Conservation (phyloP, 352 stramenopile species). For the Phytophthora sojae region DNA sequence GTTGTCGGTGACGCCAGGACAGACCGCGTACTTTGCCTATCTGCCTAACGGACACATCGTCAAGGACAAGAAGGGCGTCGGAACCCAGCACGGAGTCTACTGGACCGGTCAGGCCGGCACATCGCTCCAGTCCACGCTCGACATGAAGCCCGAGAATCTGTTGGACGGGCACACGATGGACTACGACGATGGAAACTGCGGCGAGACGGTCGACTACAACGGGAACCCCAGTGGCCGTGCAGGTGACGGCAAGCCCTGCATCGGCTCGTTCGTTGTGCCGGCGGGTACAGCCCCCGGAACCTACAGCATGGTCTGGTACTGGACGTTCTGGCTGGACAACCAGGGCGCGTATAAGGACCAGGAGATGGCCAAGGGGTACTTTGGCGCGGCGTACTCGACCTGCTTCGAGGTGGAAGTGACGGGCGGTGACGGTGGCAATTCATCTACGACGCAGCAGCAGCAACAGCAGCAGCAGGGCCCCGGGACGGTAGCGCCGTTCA, state of each 20-base stretch:
- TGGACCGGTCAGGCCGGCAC: conserved; percentile 57
- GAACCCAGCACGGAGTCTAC: conserved; percentile 69
- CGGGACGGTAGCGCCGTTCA: neutral
- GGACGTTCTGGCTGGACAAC: conserved; percentile 71
- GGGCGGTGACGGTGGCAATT: conserved; percentile 2
- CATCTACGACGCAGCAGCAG: conserved; percentile 6
- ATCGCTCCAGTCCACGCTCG: conserved; percentile 51
- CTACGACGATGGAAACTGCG: conserved; percentile 71
- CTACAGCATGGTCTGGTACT: conserved; percentile 80
- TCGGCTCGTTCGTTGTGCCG: conserved; percentile 62
- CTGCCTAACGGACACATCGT: conserved; percentile 67
- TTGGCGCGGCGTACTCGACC: conserved; percentile 71
- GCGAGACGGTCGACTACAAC: conserved; percentile 54
- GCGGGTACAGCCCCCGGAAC: conserved; percentile 49
- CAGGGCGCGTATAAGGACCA: conserved; percentile 59
- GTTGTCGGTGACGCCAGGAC: conserved; percentile 47
- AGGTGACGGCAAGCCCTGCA: conserved; percentile 67
- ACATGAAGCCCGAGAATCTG: conserved; percentile 60
- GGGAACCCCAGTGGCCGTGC: conserved; percentile 54
- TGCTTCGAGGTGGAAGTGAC: conserved; percentile 69
- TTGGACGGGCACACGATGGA: conserved; percentile 53
- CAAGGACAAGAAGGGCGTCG: conserved; percentile 74
- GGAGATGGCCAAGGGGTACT: conserved; percentile 60
- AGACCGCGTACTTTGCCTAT: conserved; percentile 60
- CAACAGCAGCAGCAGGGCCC: conserved; percentile 5